Percentiles rank a stretch among this genome's conserved stretches.
Evolutionary conservation across 225 moss, liverwort and hornwort genomes (phyloP).

Genomic region (Anthoceros angustus): DNA sequence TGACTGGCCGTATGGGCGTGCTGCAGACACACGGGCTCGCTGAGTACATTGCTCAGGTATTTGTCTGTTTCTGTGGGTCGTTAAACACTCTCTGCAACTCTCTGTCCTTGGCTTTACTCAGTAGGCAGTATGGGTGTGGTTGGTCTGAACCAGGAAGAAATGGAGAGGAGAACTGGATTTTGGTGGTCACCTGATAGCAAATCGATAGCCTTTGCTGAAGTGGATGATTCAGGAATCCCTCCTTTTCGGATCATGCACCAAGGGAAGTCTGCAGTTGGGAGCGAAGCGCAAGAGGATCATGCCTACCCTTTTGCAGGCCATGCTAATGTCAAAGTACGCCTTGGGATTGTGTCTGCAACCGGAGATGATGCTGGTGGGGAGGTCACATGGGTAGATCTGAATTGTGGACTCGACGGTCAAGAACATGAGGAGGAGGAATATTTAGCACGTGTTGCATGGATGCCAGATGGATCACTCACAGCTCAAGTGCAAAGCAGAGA

Average conservation of each 20-base stretch:
- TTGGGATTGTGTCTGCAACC: conserved; percentile 59
- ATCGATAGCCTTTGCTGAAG: conserved; percentile 80
- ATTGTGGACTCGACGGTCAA: conserved; percentile 45
- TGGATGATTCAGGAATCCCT: conserved; percentile 81
- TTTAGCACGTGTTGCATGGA: conserved; percentile 78
- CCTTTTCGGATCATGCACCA: conserved; percentile 98
- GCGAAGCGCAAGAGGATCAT: conserved; percentile 94
- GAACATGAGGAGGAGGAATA: conserved; percentile 83
- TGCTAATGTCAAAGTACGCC: conserved; percentile 81
- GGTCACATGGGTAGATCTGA: conserved; percentile 79
- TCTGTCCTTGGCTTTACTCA: conserved; percentile 2
- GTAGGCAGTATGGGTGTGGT: conserved; percentile 9
- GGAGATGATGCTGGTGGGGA: conserved; percentile 31
- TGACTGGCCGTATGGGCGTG: conserved; percentile 12
- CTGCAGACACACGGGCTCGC: conserved; percentile 98
- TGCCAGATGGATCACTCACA: conserved; percentile 70
- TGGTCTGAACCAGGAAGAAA: conserved; percentile 87
- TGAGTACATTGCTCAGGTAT: conserved; percentile 98
- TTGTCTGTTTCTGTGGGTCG: conserved; percentile 6
- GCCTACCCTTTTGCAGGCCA: conserved; percentile 92
- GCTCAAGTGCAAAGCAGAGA: conserved; percentile 83
- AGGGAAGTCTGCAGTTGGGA: conserved; percentile 80
- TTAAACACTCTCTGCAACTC: neutral
- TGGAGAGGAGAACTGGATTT: conserved; percentile 98
- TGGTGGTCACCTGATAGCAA: conserved; percentile 98